These are phyloP conservation scores for Calophaca sinica DNA, from an alignment of 306 rosid species.

Conservation along the genomic window DNA sequence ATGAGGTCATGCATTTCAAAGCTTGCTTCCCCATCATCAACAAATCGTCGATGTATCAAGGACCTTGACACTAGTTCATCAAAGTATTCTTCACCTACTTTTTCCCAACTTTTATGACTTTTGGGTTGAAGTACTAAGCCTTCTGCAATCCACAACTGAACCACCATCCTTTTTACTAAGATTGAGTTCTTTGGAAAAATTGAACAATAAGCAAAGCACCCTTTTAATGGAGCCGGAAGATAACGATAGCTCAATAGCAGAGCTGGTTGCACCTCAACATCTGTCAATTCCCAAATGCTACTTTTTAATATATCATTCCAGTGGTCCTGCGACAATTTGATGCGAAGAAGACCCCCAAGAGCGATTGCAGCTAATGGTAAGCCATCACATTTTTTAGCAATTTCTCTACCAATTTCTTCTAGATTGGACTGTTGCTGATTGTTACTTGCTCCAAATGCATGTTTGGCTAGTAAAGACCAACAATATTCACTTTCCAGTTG, in stretches of 20 bases:
- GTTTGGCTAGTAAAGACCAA: no score
- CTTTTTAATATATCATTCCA: background rate
- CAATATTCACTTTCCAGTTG: no score
- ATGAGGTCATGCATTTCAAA: conserved; percentile 51
- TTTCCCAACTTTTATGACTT: conserved; percentile 28
- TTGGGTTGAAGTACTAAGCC: conserved; percentile 19
- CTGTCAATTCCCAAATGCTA: background rate
- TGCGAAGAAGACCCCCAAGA: conserved; percentile 51
- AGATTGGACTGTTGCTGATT: no score
- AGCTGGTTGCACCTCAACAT: background rate
- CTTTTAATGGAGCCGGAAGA: conserved; percentile 17
- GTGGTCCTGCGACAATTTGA: conserved; percentile 20
- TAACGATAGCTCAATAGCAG: background rate
- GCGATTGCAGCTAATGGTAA: conserved; percentile 46
- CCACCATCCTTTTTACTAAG: no score
- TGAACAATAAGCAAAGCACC: conserved; percentile 3
- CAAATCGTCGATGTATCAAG: conserved; percentile 14
- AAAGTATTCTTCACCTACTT: conserved; percentile 43
- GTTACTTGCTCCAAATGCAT: no score
- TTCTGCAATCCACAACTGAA: conserved; percentile 27
- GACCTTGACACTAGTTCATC: conserved; percentile 45
- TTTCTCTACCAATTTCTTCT: no score
- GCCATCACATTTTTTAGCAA: no score
- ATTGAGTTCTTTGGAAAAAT: no score
- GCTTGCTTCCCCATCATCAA: fast-evolving